These are phyloP conservation scores for Citrus sp. DNA, from an alignment of 345 rosid species.

Conservation along the genomic window DNA sequence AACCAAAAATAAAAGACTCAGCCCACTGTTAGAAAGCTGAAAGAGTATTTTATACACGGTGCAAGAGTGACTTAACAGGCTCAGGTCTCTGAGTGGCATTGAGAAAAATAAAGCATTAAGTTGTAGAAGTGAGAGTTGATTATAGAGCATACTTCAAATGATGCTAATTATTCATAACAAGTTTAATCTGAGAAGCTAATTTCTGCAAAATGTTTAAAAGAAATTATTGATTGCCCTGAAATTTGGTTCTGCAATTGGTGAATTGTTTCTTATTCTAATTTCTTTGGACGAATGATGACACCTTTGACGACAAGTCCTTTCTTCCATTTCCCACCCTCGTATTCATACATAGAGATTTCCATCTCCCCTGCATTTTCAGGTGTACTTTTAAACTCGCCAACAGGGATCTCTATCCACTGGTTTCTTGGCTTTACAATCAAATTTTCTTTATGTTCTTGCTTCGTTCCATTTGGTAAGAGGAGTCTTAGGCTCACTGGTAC, in stretches of 20 bases:
- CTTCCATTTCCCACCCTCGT: constrained; percentile 51
- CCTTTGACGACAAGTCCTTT: constrained; percentile 61
- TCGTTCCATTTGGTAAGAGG: constrained; percentile 34
- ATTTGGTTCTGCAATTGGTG: neutral
- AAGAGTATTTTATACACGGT: neutral
- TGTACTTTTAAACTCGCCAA: constrained; percentile 40
- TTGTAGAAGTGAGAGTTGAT: neutral
- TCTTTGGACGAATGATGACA: constrained; percentile 42
- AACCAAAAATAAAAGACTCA: neutral
- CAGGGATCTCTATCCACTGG: constrained; percentile 51
- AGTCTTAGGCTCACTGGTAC: constrained; percentile 46
- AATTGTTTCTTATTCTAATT: neutral
- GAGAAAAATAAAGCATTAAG: neutral
- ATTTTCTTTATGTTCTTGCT: constrained; percentile 33
- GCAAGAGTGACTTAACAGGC: neutral
- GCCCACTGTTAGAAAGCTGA: neutral
- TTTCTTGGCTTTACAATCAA: constrained; percentile 29
- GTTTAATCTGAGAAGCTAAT: neutral
- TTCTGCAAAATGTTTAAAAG: neutral
- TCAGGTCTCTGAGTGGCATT: neutral
- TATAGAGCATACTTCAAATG: neutral
- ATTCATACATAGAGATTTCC: constrained; percentile 51
- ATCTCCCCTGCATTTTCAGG: constrained; percentile 33
- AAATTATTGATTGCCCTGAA: neutral
- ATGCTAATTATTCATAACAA: neutral